These are phyloP conservation scores for Melaleuca quinquenervia DNA, from an alignment of 345 rosid species.

Conservation along the genomic window DNA sequence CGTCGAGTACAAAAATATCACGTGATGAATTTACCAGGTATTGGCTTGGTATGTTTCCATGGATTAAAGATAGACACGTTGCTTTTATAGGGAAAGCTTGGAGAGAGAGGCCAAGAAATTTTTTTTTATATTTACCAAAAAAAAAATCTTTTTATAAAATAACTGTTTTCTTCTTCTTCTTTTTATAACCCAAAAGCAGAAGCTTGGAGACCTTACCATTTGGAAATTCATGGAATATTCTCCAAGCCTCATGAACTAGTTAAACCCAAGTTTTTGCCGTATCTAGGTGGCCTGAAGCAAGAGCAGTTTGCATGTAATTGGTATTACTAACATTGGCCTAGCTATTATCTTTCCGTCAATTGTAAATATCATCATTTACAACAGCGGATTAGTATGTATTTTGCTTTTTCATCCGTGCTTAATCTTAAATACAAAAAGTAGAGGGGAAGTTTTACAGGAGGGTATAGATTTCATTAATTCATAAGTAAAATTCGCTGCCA, in stretches of 20 bases:
- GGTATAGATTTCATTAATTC: not conserved
- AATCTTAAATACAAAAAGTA: not conserved
- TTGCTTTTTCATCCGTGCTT: not conserved
- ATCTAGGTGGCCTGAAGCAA: not conserved
- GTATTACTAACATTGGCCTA: not conserved
- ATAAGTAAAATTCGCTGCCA: not conserved
- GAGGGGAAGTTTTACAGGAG: not conserved
- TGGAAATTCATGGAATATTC: too few relatives aligned
- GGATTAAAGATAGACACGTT: not conserved
- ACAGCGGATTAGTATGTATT: not conserved
- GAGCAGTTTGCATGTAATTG: not conserved
- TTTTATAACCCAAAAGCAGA: not conserved
- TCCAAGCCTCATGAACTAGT: not conserved
- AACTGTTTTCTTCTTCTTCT: not conserved
- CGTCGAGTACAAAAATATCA: not conserved
- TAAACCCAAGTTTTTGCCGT: not conserved
- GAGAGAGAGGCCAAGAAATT: not conserved
- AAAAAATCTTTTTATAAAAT: not conserved
- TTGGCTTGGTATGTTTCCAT: not conserved
- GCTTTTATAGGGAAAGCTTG: not conserved
- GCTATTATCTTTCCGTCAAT: too few relatives aligned
- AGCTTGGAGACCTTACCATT: too few relatives aligned
- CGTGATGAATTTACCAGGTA: not conserved
- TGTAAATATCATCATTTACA: not conserved
- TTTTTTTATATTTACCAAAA: too few relatives aligned